phyloP scores from a whole-genome alignment of 305 asterid genomes.

The Solanum hybrid region DNA sequence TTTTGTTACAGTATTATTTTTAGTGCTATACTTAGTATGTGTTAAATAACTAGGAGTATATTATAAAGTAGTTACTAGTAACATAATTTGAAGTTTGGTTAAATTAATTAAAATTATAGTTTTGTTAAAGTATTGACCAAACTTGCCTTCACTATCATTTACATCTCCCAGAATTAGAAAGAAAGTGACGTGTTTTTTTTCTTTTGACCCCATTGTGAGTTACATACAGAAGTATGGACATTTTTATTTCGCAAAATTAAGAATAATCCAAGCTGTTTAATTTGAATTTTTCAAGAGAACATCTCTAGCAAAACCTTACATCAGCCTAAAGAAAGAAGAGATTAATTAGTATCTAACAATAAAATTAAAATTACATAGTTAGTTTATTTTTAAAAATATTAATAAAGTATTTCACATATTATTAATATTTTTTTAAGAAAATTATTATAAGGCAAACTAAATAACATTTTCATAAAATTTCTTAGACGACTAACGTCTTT shows the following conservation, averaged over 20 bases:
- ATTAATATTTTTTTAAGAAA: too few species aligned
- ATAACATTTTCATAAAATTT: neutral
- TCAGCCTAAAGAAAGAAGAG: neutral
- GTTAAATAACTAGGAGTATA: neutral
- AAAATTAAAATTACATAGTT: too few species aligned
- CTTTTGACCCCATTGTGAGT: neutral
- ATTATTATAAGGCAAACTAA: neutral
- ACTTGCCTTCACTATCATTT: neutral
- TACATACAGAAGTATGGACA: neutral
- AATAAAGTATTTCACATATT: too few species aligned
- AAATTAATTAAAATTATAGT: neutral
- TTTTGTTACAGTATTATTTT: too few species aligned
- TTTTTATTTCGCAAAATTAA: neutral
- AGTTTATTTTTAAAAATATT: too few species aligned
- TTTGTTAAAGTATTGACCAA: neutral
- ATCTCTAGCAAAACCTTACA: neutral
- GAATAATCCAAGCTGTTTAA: neutral
- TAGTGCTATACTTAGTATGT: neutral
- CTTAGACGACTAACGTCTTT: neutral
- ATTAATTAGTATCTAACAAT: too few species aligned
- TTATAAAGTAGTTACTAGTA: neutral
- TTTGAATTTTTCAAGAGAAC: neutral
- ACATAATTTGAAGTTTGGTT: neutral
- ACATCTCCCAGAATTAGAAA: neutral
- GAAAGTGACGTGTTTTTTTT: neutral